phyloP scores from a whole-genome alignment of 208 protist genomes.

The Trichomonas tenax region DNA sequence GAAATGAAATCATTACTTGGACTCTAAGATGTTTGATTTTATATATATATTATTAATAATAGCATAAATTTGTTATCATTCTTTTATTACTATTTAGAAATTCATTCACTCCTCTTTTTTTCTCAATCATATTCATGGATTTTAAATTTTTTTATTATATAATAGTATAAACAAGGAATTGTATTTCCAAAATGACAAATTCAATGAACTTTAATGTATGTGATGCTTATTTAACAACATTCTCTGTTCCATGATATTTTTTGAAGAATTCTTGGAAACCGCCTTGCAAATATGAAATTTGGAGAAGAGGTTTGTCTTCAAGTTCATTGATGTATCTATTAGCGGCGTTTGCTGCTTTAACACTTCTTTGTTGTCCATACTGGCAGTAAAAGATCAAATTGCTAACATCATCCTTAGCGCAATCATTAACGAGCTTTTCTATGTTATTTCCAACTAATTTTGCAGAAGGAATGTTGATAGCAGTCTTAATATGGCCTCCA shows the following conservation, averaged over 20 bases:
- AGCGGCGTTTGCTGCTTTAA: not conserved
- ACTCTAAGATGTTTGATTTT: not conserved
- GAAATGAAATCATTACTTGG: not conserved
- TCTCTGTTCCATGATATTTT: not conserved
- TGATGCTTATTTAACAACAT: not conserved
- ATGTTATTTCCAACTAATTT: not conserved
- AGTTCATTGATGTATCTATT: not conserved
- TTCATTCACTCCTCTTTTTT: not conserved
- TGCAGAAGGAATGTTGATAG: not conserved
- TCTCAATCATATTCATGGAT: too few relatives aligned
- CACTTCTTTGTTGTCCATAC: not conserved
- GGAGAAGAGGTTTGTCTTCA: not conserved
- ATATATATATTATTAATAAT: not conserved
- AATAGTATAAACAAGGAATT: too few relatives aligned
- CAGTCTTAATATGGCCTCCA: not conserved
- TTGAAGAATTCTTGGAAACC: not conserved
- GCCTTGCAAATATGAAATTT: not conserved
- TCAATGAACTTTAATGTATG: too few relatives aligned
- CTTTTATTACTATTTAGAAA: not conserved
- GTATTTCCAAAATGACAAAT: too few relatives aligned
- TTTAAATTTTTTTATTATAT: too few relatives aligned
- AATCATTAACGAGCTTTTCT: not conserved
- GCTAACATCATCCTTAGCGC: not conserved
- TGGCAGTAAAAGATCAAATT: not conserved
- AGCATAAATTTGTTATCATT: not conserved